These are phyloP conservation scores for Planoprotostelium fungivorum DNA, from an alignment of 78 protist genomes.

Conservation along the genomic window DNA sequence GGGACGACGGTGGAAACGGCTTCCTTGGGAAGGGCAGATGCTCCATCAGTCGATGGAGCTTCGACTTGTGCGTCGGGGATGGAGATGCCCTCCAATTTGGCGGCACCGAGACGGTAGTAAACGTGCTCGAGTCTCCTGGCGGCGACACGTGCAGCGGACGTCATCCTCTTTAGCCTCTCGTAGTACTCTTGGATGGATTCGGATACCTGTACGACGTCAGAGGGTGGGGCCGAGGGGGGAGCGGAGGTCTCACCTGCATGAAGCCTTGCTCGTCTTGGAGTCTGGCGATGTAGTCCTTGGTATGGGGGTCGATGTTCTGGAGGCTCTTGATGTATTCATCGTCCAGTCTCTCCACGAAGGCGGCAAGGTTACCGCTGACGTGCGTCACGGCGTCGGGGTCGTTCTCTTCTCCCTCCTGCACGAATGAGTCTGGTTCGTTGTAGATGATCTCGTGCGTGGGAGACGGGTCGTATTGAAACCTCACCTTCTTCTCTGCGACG, in stretches of 20 bases:
- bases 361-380: constrained; percentile 33
- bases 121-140: constrained; percentile 58
- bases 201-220: neutral
- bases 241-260: constrained; percentile 4
- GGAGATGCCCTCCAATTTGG: neutral
- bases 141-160: constrained; percentile 39
- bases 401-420: constrained; percentile 14
- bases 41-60: neutral
- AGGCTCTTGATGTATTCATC: constrained; percentile 74
- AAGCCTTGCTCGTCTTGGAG: constrained; percentile 66
- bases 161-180: neutral
- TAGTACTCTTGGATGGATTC: constrained; percentile 43
- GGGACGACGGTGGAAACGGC: neutral
- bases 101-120: constrained; percentile 44
- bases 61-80: neutral
- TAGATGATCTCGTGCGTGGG: neutral
- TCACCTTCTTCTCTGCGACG: neutral
- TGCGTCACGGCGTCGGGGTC: neutral
- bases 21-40: neutral
- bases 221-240: neutral
- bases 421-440: constrained; percentile 16
- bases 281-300: constrained; percentile 68
- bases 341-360: constrained; percentile 74
- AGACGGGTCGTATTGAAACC: neutral
- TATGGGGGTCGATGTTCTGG: constrained; percentile 74